Evolutionary conservation across 768 basidiomycete genomes (phyloP).

Genomic region (Lyophyllum decastes): DNA sequence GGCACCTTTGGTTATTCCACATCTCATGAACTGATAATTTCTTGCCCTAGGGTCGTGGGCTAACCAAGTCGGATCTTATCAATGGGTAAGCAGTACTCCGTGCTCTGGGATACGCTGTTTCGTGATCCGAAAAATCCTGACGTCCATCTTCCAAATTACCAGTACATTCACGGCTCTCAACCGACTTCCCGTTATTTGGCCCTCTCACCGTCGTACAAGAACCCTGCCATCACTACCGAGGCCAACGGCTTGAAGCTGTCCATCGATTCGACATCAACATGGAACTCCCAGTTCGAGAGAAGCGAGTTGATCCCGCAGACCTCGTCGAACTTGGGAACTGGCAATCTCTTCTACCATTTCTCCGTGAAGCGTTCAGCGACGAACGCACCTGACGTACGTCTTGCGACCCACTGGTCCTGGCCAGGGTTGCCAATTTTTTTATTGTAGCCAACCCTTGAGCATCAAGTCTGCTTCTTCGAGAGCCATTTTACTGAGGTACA

Average conservation of each 20-base stretch:
- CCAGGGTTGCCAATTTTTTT: background rate
- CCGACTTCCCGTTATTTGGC: conserved; percentile 56
- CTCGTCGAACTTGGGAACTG: conserved; percentile 53
- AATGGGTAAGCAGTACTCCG: conserved; percentile 45
- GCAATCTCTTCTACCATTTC: conserved; percentile 65
- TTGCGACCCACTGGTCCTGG: no score
- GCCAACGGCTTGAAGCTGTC: conserved; percentile 52
- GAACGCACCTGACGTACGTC: conserved; percentile 52
- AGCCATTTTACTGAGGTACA: conserved; percentile 61
- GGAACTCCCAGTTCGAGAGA: conserved; percentile 56
- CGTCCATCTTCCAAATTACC: background rate
- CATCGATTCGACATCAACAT: conserved; percentile 53
- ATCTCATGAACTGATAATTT: background rate
- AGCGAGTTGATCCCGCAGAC: conserved; percentile 48
- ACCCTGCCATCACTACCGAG: conserved; percentile 55
- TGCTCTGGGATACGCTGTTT: no score
- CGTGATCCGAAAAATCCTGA: no score
- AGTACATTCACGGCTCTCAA: conserved; percentile 58
- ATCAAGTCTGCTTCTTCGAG: conserved; percentile 65
- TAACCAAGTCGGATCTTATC: conserved; percentile 53
- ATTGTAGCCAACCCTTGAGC: conserved; percentile 50
- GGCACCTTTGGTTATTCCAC: conserved; percentile 11
- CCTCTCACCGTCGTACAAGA: conserved; percentile 52
- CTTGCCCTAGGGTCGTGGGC: conserved; percentile 51
- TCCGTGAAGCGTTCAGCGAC: conserved; percentile 49